phyloP scores from a whole-genome alignment of 768 basidiomycete genomes.

The Tricholoma terreum region DNA sequence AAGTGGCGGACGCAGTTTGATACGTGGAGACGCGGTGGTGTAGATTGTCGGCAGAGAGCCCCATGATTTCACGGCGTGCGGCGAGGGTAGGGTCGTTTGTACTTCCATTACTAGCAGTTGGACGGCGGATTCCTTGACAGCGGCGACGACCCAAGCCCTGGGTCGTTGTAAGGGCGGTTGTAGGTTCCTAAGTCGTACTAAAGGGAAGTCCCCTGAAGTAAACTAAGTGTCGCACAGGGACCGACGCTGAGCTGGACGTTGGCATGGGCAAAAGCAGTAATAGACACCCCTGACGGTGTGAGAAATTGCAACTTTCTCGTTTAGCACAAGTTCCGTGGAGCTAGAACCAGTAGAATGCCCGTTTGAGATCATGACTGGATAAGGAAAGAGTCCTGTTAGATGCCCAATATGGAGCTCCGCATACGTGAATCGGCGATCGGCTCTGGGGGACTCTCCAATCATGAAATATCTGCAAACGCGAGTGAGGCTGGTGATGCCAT shows the following conservation, averaged over 20 bases:
- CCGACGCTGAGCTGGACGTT: conserved; percentile 51
- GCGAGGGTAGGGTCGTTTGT: conserved; percentile 39
- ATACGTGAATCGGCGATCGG: conserved; percentile 97
- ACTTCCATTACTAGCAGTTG: conserved; percentile 19
- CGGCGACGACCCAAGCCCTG: conserved; percentile 82
- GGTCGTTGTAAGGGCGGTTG: conserved; percentile 59
- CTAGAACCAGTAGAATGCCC: conserved; percentile 97
- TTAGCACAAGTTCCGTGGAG: conserved; percentile 96
- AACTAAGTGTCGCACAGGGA: conserved; percentile 41
- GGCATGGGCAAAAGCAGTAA: conserved; percentile 60
- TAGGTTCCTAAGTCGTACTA: no score
- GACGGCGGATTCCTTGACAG: conserved; percentile 70
- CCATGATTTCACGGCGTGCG: conserved; percentile 56
- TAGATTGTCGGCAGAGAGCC: conserved; percentile 58
- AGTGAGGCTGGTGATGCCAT: conserved; percentile 58
- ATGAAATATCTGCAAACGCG: conserved; percentile 96
- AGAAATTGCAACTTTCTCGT: conserved; percentile 93
- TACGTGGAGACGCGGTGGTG: conserved; percentile 77
- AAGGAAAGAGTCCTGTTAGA: neutral
- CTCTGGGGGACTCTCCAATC: conserved; percentile 91
- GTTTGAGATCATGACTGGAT: conserved; percentile 86
- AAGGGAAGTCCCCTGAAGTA: conserved; percentile 68
- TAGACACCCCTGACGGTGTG: conserved; percentile 88
- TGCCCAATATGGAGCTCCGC: conserved; percentile 16
- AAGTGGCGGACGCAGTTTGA: conserved; percentile 78